Evolutionary conservation across 257 asterid species (phyloP), one percentile per base, ranked within the genome.

Genomic region (Apocynum venetum): DNA sequence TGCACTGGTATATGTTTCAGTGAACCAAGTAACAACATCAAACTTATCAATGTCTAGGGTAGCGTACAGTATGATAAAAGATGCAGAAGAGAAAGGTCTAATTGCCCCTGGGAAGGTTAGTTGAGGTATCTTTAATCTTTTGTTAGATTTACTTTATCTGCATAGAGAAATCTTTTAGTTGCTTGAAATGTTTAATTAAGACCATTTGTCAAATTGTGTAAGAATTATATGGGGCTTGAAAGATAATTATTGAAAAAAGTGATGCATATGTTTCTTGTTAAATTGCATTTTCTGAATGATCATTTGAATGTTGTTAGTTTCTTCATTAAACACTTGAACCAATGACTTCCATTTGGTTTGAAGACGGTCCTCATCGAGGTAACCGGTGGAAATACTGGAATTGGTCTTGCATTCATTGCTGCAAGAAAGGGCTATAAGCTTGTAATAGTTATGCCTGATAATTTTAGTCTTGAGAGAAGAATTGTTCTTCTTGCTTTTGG

Each of bases 71-170:
- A 83, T 87, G 90, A 87, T 84, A 60, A 83, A 87, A 74, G 89
- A 87, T 72, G 90, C 90, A 67, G 90, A 87, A 81, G 90, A 87
- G 44, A 87, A 85, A 72, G 90, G 86, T 25, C 77, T 84, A 38
- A 87, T 87, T 71, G 69, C 81, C 51, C 90, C 87, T 72, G 90
- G 86, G 49, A 83, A 87, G 87, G 90, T 87, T 72, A 52, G 81
- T 74, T 64, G 44, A 31, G 66, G 3, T 38, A 41, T 52, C 17
- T 25, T 71, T 25, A 25, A 25, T 25, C 31, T 25, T 25, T 25
- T 55, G 20, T 10, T 44, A 44, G 20, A 11, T 53, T 57, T 65
- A 70, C 55, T 12, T 76, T 38, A 10, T 20, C 20, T 47, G 35
- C 20, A 2, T 46, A 4, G 43, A 69, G 14, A 43, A 69, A 67